Conservation (phyloP, 2,329 filamentous ascomycete genomes). For the Beauveria bassiana region DNA sequence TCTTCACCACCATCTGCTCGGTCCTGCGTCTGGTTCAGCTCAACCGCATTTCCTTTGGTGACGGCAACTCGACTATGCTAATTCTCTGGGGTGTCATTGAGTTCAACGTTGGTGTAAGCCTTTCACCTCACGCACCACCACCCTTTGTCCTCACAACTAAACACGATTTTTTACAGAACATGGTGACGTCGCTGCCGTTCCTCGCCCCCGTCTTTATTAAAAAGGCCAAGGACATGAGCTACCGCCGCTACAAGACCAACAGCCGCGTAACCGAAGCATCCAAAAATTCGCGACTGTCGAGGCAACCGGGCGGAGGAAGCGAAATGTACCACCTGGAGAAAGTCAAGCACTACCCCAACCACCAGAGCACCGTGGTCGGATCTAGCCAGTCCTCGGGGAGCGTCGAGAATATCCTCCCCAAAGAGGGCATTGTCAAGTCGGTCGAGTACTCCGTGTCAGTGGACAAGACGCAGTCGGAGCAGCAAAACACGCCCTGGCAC, state of each 20-base stretch:
- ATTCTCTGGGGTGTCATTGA: slow-evolving; percentile 50
- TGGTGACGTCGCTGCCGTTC: slow-evolving; percentile 39
- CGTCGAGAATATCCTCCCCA: slow-evolving; percentile 31
- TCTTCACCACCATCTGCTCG: slow-evolving; percentile 49
- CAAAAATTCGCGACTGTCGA: background rate
- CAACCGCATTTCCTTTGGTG: slow-evolving; percentile 38
- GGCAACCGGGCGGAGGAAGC: slow-evolving; percentile 16
- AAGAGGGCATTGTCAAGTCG: slow-evolving; percentile 31
- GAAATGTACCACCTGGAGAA: slow-evolving; percentile 31
- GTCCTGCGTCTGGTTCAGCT: slow-evolving; percentile 45
- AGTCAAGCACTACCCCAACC: slow-evolving; percentile 20
- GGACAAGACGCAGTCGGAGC: slow-evolving; percentile 15
- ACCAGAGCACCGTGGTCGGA: slow-evolving; percentile 22
- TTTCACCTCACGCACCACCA: no score
- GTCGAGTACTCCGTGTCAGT: slow-evolving; percentile 34
- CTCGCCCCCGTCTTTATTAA: slow-evolving; percentile 35
- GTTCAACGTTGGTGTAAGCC: slow-evolving; percentile 40
- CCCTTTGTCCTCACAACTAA: background rate
- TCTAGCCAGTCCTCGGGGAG: slow-evolving; percentile 22
- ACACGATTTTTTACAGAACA: slow-evolving; percentile 25
- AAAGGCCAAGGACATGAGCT: slow-evolving; percentile 34
- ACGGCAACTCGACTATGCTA: slow-evolving; percentile 49
- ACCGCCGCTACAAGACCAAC: slow-evolving; percentile 25
- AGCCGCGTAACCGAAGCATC: slow-evolving; percentile 19
- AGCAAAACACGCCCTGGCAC: slow-evolving; percentile 8